Evolutionary conservation across 495 filamentous ascomycete species (phyloP).

Genomic region (Penicillium angulare): DNA sequence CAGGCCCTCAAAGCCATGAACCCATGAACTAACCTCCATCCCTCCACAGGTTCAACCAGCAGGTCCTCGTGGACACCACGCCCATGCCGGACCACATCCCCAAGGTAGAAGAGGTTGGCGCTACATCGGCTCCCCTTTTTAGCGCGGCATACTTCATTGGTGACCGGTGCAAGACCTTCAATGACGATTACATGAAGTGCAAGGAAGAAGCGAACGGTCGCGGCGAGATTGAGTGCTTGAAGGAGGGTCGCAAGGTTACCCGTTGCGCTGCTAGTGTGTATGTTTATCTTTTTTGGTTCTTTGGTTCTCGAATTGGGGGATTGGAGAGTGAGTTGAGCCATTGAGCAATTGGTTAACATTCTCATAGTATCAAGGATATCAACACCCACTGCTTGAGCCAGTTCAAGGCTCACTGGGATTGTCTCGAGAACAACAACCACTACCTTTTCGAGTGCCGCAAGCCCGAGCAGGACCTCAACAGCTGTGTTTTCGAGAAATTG

Average conservation of each 20-base stretch:
- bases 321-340: background rate
- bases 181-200: slow-evolving; percentile 99
- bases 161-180: slow-evolving; percentile 88
- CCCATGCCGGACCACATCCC: slow-evolving; percentile 90
- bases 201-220: slow-evolving; percentile 84
- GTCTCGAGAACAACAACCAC: slow-evolving; percentile 96
- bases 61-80: slow-evolving; percentile 90
- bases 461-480: slow-evolving; percentile 78
- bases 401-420: slow-evolving; percentile 92
- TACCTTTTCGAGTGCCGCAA: slow-evolving; percentile 86
- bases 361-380: slow-evolving; percentile 80
- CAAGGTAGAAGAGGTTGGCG: slow-evolving; percentile 84
- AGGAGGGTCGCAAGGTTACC: slow-evolving; percentile 94
- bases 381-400: slow-evolving; percentile 89
- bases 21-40: slow-evolving; percentile 23
- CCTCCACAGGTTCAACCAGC: slow-evolving; percentile 84
- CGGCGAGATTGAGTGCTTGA: slow-evolving; percentile 92
- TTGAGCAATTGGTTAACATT: background rate
- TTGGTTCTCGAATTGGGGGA: background rate
- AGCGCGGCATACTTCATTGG: slow-evolving; percentile 98
- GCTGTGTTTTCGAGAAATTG: slow-evolving; percentile 92
- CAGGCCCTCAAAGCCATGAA: slow-evolving; percentile 2
- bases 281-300: slow-evolving; percentile 34
- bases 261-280: slow-evolving; percentile 96
- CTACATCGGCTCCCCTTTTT: slow-evolving; percentile 84